These are phyloP conservation scores for Rhododendron vialii DNA, from an alignment of 148 eudicot species.

Conservation along the genomic window DNA sequence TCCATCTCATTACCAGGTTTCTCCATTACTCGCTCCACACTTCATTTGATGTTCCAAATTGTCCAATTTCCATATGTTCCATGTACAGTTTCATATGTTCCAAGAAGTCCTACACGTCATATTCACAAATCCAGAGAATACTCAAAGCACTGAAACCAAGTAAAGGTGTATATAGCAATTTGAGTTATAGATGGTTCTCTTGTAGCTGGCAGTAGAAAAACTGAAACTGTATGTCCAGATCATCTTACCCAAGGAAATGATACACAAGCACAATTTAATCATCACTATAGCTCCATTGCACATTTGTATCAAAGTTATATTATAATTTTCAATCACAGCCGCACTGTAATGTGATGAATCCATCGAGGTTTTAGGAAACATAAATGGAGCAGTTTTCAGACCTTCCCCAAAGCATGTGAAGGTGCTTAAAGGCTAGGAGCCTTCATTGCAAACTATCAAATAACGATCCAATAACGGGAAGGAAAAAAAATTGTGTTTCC, in stretches of 20 bases:
- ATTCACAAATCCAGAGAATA: background rate
- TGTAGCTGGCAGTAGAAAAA: background rate
- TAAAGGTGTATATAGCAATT: background rate
- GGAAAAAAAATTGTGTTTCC: background rate
- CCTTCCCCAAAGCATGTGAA: background rate
- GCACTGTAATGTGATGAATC: background rate
- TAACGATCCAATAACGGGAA: background rate
- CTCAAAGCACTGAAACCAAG: background rate
- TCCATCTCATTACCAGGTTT: too few species aligned
- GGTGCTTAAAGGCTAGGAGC: background rate
- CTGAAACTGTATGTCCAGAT: background rate
- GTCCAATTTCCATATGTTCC: too few species aligned
- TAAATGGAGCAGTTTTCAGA: background rate
- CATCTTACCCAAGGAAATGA: background rate
- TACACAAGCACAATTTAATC: background rate
- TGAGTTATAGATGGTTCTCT: background rate
- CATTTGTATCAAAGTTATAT: background rate
- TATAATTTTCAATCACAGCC: background rate
- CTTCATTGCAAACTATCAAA: background rate
- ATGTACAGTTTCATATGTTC: too few species aligned
- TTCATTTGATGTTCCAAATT: too few species aligned
- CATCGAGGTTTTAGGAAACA: background rate
- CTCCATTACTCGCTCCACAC: too few species aligned
- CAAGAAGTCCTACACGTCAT: background rate
- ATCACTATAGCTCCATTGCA: background rate